These are phyloP conservation scores for Malassezia furfur DNA, from an alignment of 1,284 basidiomycete species.

Conservation along the genomic window DNA sequence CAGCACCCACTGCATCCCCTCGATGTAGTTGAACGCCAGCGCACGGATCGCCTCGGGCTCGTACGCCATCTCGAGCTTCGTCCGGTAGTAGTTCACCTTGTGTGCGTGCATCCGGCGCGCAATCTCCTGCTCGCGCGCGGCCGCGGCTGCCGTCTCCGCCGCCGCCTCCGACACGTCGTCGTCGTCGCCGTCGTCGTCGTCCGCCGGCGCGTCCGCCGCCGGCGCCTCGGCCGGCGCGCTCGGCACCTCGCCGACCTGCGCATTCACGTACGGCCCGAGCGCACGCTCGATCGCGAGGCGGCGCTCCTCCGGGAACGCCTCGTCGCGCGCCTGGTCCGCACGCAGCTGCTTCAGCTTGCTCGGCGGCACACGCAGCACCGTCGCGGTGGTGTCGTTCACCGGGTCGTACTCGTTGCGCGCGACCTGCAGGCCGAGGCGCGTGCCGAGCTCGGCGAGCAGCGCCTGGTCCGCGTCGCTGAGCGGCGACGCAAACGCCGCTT, in stretches of 20 bases:
- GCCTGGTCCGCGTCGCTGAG: constrained; percentile 24
- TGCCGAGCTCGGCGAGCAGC: constrained; percentile 34
- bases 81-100: constrained; percentile 78
- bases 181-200: constrained; percentile 19
- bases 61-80: constrained; percentile 42
- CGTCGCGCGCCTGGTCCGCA: constrained; percentile 16
- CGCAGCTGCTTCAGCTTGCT: constrained; percentile 1
- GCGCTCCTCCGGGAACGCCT: constrained; percentile 44
- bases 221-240: not conserved
- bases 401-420: constrained; percentile 44
- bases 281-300: constrained; percentile 68
- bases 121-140: constrained; percentile 55
- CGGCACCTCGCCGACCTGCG: constrained; percentile 45
- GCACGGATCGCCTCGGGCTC: constrained; percentile 52
- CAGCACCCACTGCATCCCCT: constrained; percentile 97
- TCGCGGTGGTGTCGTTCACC: constrained; percentile 26
- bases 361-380: constrained; percentile 26
- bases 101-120: constrained; percentile 79
- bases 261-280: constrained; percentile 75
- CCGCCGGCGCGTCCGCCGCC: not conserved
- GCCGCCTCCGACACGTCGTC: constrained; percentile 18
- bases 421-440: constrained; percentile 28
- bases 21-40: constrained; percentile 61
- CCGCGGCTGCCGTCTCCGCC: not conserved
- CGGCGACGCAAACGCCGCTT: constrained; percentile 28